Conservation (phyloP, 176 grass and related monocot genomes). For the Musa schizocarpa region DNA sequence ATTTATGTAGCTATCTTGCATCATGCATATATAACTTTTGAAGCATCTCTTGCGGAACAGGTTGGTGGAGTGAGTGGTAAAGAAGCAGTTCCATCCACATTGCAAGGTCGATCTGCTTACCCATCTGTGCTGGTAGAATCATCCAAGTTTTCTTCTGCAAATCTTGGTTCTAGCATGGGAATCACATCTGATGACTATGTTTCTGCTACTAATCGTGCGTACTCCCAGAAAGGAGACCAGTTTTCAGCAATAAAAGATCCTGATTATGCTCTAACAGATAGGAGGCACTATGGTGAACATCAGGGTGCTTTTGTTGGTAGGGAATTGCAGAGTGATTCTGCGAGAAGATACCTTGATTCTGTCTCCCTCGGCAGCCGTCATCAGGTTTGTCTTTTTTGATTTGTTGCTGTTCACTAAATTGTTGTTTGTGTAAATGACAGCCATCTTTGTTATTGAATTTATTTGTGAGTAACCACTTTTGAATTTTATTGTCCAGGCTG, state of each 20-base stretch:
- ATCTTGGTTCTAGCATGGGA: slow-evolving; percentile 43
- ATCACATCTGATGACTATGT: slow-evolving; percentile 76
- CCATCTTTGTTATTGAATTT: not conserved
- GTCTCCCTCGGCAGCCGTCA: slow-evolving; percentile 41
- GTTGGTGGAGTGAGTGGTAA: slow-evolving; percentile 69
- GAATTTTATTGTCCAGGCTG: slow-evolving; percentile 9
- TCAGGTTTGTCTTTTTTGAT: slow-evolving; percentile 2
- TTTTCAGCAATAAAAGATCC: slow-evolving; percentile 30
- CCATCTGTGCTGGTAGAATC: slow-evolving; percentile 33
- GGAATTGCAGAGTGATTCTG: slow-evolving; percentile 63
- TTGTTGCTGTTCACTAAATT: slow-evolving; percentile 8
- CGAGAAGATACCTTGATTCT: slow-evolving; percentile 84
- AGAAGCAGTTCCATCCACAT: slow-evolving; percentile 51
- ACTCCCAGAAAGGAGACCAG: slow-evolving; percentile 59
- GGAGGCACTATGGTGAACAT: slow-evolving; percentile 73
- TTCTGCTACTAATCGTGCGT: slow-evolving; percentile 55
- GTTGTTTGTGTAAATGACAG: not conserved
- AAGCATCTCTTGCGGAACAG: slow-evolving; percentile 19
- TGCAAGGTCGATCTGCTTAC: slow-evolving; percentile 45
- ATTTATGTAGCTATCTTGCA: not conserved
- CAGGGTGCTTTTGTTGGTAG: slow-evolving; percentile 61
- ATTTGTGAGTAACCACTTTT: not conserved
- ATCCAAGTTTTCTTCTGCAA: slow-evolving; percentile 56
- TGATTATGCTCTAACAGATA: slow-evolving; percentile 68
- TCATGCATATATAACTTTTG: no score